These are phyloP conservation scores for Malus hybrid DNA, from an alignment of 331 rosid genomes.

Conservation along the genomic window DNA sequence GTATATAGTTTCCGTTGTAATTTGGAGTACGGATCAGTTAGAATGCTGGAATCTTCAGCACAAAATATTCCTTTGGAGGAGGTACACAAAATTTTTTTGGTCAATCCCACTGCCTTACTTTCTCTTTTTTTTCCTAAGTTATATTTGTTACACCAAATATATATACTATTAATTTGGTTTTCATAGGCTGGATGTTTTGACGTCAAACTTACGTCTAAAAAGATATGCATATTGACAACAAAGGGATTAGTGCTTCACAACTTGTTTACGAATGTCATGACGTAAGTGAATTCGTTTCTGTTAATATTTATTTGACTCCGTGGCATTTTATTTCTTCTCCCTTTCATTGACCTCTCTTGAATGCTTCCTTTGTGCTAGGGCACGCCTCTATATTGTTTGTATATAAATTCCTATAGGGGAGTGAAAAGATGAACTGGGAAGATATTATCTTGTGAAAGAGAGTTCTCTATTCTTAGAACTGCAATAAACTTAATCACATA, in stretches of 20 bases:
- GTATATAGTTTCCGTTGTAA: conserved; percentile 45
- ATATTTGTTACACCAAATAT: too few species aligned
- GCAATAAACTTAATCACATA: neutral
- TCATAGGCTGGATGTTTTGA: too few species aligned
- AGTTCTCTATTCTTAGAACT: neutral
- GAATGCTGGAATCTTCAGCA: conserved; percentile 51
- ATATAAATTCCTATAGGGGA: neutral
- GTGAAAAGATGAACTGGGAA: neutral
- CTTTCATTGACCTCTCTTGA: neutral
- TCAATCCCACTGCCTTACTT: conserved; percentile 7
- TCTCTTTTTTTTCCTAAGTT: neutral
- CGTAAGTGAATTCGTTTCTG: too few species aligned
- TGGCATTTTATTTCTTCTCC: neutral
- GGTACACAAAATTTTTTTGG: conserved; percentile 28
- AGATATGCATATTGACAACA: too few species aligned
- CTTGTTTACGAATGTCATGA: too few species aligned
- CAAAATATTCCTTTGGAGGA: conserved; percentile 59
- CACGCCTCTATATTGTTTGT: neutral
- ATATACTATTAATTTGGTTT: neutral
- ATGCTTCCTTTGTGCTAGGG: neutral
- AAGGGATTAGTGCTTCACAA: too few species aligned
- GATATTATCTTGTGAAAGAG: too few species aligned
- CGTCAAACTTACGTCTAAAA: too few species aligned
- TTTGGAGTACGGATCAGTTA: conserved; percentile 48
- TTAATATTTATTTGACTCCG: conserved; percentile 5